Base-by-base conservation (phyloP, 306 rosid genomes). In the Lotus japonicus region DNA sequence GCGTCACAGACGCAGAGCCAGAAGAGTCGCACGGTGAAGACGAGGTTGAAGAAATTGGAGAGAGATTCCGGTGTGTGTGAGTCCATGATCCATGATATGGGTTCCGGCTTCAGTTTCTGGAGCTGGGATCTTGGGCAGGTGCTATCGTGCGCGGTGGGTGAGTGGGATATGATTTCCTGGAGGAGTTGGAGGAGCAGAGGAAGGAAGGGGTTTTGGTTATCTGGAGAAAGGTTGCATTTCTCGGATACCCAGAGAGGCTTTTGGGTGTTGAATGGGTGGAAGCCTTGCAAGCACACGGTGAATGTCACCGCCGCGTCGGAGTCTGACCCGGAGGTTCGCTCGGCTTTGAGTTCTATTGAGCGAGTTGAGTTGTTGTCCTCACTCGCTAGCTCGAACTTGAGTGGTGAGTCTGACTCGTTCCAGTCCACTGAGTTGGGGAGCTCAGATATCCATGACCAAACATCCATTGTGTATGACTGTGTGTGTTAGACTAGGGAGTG, bases 371-470 rank as follows among this genome's bases (percentile, higher is more conserved):
- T 39, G 1, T 42, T 52, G 0, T 58, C 68, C 5, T 44, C 64
- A 33, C 74, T 70, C 7, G 98, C 97, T 5, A 90, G 88, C n/a
- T 84, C 69, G 57, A 83, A 84, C 51, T 50, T 23, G 17, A 15
- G 79, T 1, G 83, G 33, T 2, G 91, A 79, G 80, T 79, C 78
- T 2, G 87, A 82, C 53, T 80, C 75, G 55, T 55, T 60, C 89
- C 86, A 84, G 9, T 83, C 81, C 4, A 55, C 64, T 9, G 85
- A 86, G 84, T 68, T 82, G 19, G 90, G 91, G 4, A 92, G 88
- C 51, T 88, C 86, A 23, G 77, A 83, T 56, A 92, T 92, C 98
- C 98, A 92, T 6, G 94, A 78, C 98, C 98, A 92, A 51, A 88
- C 50, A 59, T 90, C 97, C 90, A 92, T 85, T 5, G 18, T n/a